Evolutionary conservation across 2,329 filamentous ascomycete genomes (phyloP).

Genomic region (Talaromyces rugulosus): DNA sequence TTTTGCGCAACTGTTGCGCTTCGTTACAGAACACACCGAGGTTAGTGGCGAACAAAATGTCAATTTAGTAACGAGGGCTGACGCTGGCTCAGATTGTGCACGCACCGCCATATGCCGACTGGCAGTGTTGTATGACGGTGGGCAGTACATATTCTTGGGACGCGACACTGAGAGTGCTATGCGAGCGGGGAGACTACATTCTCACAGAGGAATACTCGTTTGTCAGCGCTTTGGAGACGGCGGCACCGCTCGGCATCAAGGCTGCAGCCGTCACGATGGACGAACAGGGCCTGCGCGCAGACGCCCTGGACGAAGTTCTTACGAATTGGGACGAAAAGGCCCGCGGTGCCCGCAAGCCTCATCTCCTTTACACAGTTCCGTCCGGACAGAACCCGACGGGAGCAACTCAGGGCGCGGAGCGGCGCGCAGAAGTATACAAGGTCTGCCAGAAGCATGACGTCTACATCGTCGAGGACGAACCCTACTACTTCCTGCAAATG

Average conservation of each 20-base stretch:
- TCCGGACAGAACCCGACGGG: constrained; percentile 91
- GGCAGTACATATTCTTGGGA: constrained; percentile 86
- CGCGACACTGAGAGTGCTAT: constrained; percentile 77
- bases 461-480: constrained; percentile 86
- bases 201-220: constrained; percentile 92
- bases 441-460: constrained; percentile 80
- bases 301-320: constrained; percentile 59
- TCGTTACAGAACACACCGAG: constrained; percentile 92
- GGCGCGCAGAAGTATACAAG: constrained; percentile 69
- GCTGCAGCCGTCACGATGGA: constrained; percentile 63
- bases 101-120: constrained; percentile 83
- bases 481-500: constrained; percentile 90
- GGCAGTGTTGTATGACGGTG: constrained; percentile 76
- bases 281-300: constrained; percentile 59
- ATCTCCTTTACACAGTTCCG: constrained; percentile 66
- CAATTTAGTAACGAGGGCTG: constrained; percentile 8
- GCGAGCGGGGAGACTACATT: constrained; percentile 68
- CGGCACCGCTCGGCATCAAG: constrained; percentile 58
- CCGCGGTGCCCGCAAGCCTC: constrained; percentile 59
- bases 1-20: constrained; percentile 80
- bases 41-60: constrained; percentile 19
- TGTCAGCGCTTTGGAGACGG: constrained; percentile 67
- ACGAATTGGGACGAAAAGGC: constrained; percentile 59
- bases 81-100: constrained; percentile 59
- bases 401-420: constrained; percentile 66